phyloP scores from a whole-genome alignment of 1,284 basidiomycete species.

The Ceratobasidium papillatum region DNA sequence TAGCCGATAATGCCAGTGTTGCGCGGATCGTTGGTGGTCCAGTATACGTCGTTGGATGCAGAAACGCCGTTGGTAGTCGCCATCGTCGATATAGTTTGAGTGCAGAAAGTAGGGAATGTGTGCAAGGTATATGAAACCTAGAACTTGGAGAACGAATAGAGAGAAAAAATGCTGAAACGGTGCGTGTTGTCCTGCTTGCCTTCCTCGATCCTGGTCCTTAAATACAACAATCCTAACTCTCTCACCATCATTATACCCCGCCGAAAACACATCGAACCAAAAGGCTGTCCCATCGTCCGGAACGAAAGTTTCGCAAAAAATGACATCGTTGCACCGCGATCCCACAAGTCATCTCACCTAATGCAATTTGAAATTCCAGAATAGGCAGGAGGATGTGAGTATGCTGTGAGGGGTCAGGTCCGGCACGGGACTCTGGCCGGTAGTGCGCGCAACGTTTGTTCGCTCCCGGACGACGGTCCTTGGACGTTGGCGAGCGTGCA shows the following conservation, averaged over 20 bases:
- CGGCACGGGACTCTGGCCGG: constrained; percentile 20
- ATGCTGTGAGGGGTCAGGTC: constrained; percentile 23
- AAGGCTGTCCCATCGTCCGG: constrained; percentile 17
- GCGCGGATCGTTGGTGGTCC: constrained; percentile 68
- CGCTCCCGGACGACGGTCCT: constrained; percentile 31
- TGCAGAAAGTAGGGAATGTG: neutral
- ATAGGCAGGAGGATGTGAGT: constrained; percentile 14
- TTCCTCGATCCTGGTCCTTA: neutral
- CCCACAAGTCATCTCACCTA: neutral
- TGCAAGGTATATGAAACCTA: neutral
- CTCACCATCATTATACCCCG: constrained; percentile 1
- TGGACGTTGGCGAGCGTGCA: constrained; percentile 12
- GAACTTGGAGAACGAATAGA: neutral
- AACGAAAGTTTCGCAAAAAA: neutral
- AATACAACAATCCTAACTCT: neutral
- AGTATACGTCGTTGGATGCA: constrained; percentile 63
- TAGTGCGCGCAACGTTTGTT: constrained; percentile 26
- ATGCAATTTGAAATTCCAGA: constrained; percentile 28
- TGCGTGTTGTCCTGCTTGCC: neutral
- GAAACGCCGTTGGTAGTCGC: constrained; percentile 16
- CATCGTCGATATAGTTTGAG: neutral
- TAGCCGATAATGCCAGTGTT: constrained; percentile 72
- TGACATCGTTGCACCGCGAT: constrained; percentile 16
- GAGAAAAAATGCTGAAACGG: constrained; percentile 20
- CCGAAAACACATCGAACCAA: neutral